phyloP scores from a whole-genome alignment of 2,329 filamentous ascomycete species.

The Cercospora sp. region DNA sequence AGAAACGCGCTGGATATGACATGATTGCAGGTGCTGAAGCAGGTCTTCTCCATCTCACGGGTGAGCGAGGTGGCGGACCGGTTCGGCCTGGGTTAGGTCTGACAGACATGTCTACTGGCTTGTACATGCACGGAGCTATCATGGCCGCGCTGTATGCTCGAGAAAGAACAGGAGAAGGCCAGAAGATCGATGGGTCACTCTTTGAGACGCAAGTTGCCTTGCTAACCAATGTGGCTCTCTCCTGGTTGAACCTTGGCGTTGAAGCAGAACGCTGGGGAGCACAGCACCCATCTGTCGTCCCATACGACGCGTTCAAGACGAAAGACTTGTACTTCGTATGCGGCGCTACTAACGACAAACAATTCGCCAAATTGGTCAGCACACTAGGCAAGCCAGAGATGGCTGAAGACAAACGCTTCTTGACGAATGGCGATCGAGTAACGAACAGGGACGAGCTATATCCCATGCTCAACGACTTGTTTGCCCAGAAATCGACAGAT shows the following conservation, averaged over 20 bases:
- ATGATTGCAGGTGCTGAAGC: constrained; percentile 49
- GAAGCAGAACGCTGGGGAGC: constrained; percentile 50
- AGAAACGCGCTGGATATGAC: constrained; percentile 49
- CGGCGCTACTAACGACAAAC: constrained; percentile 41
- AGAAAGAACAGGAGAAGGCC: constrained; percentile 43
- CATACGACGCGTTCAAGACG: constrained; percentile 49
- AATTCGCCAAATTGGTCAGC: constrained; percentile 42
- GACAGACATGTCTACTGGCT: constrained; percentile 49
- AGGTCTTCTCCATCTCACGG: constrained; percentile 49
- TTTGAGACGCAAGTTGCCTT: constrained; percentile 50
- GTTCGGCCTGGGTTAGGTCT: constrained; percentile 47
- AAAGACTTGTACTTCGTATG: constrained; percentile 33
- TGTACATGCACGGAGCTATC: constrained; percentile 51
- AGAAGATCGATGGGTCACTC: constrained; percentile 49
- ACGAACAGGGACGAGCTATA: constrained; percentile 40
- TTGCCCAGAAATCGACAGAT: constrained; percentile 42
- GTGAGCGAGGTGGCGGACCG: constrained; percentile 45
- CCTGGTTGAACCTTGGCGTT: constrained; percentile 44
- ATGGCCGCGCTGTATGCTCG: constrained; percentile 46
- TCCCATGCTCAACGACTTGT: constrained; percentile 39
- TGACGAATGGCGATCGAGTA: constrained; percentile 36
- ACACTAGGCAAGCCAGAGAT: constrained; percentile 33
- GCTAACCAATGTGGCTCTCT: constrained; percentile 47
- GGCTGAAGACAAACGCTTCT: constrained; percentile 35
- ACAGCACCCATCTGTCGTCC: constrained; percentile 51